These are phyloP conservation scores for Uronychia setigera DNA, from an alignment of 73 alveolate species.

Conservation along the genomic window DNA sequence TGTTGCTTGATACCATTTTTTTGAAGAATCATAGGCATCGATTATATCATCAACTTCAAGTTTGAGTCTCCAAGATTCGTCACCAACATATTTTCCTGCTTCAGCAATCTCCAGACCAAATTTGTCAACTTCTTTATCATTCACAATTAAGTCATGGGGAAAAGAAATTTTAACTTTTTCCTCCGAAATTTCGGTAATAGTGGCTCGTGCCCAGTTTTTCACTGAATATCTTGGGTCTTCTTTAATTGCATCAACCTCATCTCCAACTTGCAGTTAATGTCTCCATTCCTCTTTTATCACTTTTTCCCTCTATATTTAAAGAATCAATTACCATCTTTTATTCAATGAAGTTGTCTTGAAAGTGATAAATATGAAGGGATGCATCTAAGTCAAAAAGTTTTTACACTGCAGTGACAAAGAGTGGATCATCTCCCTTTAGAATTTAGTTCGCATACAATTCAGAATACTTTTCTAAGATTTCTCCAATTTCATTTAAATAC, in stretches of 20 bases:
- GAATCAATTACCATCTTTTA: constrained; percentile 12
- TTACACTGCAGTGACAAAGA: constrained; percentile 12
- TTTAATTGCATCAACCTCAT: constrained; percentile 76
- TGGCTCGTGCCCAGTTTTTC: constrained; percentile 78
- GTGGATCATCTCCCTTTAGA: constrained; percentile 3
- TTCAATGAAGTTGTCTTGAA: constrained; percentile 20
- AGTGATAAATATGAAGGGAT: constrained; percentile 30
- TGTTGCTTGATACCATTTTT: constrained; percentile 69
- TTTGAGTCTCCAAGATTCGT: constrained; percentile 56
- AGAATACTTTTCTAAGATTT: constrained; percentile 7
- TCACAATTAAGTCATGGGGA: constrained; percentile 28
- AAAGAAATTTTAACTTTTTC: constrained; percentile 25
- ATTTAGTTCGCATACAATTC: constrained; percentile 8
- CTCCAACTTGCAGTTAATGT: constrained; percentile 55
- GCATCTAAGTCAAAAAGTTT: constrained; percentile 24
- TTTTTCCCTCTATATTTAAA: constrained; percentile 16
- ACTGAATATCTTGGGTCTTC: constrained; percentile 57
- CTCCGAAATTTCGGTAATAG: constrained; percentile 16
- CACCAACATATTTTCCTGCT: constrained; percentile 12
- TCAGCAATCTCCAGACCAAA: constrained; percentile 29
- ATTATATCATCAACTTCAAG: constrained; percentile 68
- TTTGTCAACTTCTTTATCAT: constrained; percentile 50
- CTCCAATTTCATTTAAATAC: constrained; percentile 12
- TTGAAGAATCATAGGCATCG: constrained; percentile 80
- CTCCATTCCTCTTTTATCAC: constrained; percentile 71